Conservation (phyloP, 345 rosid species). For the Citrus hindsii region DNA sequence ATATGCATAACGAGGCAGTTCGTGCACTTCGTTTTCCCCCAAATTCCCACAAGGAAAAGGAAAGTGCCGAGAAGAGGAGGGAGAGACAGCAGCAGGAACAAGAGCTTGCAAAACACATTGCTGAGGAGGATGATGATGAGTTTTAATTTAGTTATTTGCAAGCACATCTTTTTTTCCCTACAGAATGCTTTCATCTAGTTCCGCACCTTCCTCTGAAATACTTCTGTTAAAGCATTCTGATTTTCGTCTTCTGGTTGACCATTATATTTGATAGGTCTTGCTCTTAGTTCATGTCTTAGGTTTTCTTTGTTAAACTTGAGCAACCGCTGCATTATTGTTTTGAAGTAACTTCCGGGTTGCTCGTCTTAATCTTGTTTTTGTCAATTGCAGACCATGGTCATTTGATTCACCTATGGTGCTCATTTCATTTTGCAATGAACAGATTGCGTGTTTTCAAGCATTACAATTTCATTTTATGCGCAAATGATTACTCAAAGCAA, state of each 20-base stretch:
- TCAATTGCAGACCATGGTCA: background rate
- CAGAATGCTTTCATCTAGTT: background rate
- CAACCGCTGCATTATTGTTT: background rate
- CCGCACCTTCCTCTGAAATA: constrained; percentile 1
- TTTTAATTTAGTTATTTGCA: constrained; percentile 20
- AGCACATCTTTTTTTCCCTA: background rate
- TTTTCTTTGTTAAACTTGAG: background rate
- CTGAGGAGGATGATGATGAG: constrained; percentile 58
- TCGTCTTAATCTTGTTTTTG: background rate
- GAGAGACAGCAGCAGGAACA: constrained; percentile 58
- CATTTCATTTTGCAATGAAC: background rate
- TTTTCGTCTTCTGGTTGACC: background rate
- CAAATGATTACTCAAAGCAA: background rate
- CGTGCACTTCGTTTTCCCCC: constrained; percentile 60
- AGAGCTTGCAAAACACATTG: constrained; percentile 59
- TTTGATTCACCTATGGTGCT: background rate
- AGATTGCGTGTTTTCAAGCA: background rate
- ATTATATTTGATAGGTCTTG: background rate
- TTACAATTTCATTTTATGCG: background rate
- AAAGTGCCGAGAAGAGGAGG: constrained; percentile 54
- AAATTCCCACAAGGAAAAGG: constrained; percentile 58
- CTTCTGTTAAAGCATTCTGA: background rate
- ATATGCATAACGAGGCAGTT: constrained; percentile 61
- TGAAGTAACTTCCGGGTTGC: background rate
- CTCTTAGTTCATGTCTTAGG: background rate